Evolutionary conservation across 495 filamentous ascomycete genomes (phyloP), one percentile per base, ranked within the genome.

Genomic region (Pyrenula massariospora): DNA sequence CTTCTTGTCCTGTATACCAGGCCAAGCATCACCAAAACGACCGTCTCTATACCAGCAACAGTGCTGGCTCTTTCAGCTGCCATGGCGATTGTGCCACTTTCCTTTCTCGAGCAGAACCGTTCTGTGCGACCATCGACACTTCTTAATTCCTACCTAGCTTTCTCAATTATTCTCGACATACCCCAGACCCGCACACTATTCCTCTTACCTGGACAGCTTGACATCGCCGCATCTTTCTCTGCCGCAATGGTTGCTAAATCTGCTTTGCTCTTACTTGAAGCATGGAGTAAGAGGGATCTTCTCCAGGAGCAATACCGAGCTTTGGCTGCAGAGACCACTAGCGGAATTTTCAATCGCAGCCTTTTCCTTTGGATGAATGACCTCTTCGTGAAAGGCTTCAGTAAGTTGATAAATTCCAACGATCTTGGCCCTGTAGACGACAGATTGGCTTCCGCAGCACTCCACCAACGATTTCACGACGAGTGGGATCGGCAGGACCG

Each of bases 281-380:
- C 77, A 0, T 64, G 62, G 19, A 68, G 72, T 15, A 85, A 85
- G 66, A 58, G 68, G 25, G 58, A 61, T 3, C 59, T 79, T n/a
- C 62, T 86, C 2, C 66, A 65, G 10, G 31, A 66, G 0, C 68
- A 72, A 52, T 82, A 72, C 58, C 54, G 61, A 2, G 51, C 73
- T 25, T 62, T 84, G 2, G 77, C 81, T 12, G 70, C 76, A 0
- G 83, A 87, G 62, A 71, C 75, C 24, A 80, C 74, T 1, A 72
- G 65, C 54, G 71, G 78, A 0, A 62, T 79, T 1, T 75, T 76
- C 55, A 74, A 63, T 48, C 70, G 74, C 0, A 66, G 58, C n/a
- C 60, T 79, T 2, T 82, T 80, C 63, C 76, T 65, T 57, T 85
- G 83, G 81, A 63, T 83, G 31, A 81, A 79, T 58, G 53, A 25